Evolutionary conservation across 768 basidiomycete genomes (phyloP), one percentile per base, ranked within the genome.

Genomic region (Cubamyces sp.): DNA sequence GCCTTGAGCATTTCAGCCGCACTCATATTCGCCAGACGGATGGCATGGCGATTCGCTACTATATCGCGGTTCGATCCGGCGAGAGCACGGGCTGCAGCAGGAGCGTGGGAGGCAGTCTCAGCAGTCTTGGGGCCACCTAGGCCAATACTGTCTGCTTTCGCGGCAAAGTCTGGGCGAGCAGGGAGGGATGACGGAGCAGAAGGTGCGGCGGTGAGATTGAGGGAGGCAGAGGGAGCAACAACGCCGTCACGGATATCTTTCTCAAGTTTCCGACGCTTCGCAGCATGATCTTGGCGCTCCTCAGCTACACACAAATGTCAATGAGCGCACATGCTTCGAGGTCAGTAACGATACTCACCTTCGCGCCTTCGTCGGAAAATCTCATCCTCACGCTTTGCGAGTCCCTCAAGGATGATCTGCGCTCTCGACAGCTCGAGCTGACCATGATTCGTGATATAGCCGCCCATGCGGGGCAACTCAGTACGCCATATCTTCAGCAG

Each of bases 1-100:
- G 93, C 94, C 77, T 93, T 96, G 69, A 98, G 81, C 74, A 89
- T 84, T 73, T 98, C 93, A 57, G 96, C 96, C 47, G 96, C 96
- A 78, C 87, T 93, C 87, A 98, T 86, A 72, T 98, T 98, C 28
- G 96, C 96, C 85, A 96, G 88, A 62, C 96, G 87, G 66, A 97
- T 93, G 25, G 91, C 92, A 65, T 86, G 85, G 43, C 94, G 86
- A 74, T 96, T 96, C 51, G 89, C 88, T 28, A 96, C 94, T 61
- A 96, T 86, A 74, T 95, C 92, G 57, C 85, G 84, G 74, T 96
- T 96, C n/a, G 90, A 90, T 21, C 92, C 92, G 43, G 85, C 88
- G 54, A 96, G 78, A 43, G 90, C 91, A 67, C 88, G 87, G 14
- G 83, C 80, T 57, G 89, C 91, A 53, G 81, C 77, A 50, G 88